Evolutionary conservation across 2,329 filamentous ascomycete species (phyloP), one percentile per base, ranked within the genome.

Genomic region (Fusarium denticulatum): DNA sequence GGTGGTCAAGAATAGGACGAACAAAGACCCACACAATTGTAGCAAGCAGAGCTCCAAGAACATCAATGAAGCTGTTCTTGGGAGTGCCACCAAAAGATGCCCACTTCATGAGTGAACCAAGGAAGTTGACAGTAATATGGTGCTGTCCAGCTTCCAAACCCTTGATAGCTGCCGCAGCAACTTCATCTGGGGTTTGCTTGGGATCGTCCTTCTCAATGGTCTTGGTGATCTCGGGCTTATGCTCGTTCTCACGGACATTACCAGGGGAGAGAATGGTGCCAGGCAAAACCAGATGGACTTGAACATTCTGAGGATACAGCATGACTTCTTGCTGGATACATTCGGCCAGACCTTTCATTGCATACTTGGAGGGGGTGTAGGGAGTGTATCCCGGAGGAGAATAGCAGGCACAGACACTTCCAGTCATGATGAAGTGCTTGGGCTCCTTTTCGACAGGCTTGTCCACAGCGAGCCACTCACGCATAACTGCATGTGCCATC

Each of bases 401-500:
- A 77, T 92, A 91, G 77, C 97, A 92, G 4, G 93, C 93, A 24
- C 92, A 84, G 11, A 92, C 88, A 28, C 93, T 96, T 22, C 92
- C 91, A 2, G 96, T 98, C 83, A 98, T 94, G 80, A 99, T 90
- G 72, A 99, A 87, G 82, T 98, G 96, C 61, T 92, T 89, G 15
- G 91, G 86, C 71, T 88, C 84, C 30, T 76, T 60, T 55, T 86
- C 81, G 40, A 85, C 78, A 14, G 85, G 81, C 9, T 81, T 82
- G 15, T 82, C 82, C 18, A 86, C 85, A 7, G 84, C 83, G 49
- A 95, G 88, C 96, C 96, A 98, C 68, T 89, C 87, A 58, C 88
- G 88, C 69, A 98, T 84, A 24, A 93, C 90, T 26, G 94, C 91
- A 80, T 97, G 94, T 42, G 94, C 92, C 83, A 97, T 93, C 81